phyloP scores from a whole-genome alignment of 805 yeast genomes.

The Saccharomycopsis malanga region DNA sequence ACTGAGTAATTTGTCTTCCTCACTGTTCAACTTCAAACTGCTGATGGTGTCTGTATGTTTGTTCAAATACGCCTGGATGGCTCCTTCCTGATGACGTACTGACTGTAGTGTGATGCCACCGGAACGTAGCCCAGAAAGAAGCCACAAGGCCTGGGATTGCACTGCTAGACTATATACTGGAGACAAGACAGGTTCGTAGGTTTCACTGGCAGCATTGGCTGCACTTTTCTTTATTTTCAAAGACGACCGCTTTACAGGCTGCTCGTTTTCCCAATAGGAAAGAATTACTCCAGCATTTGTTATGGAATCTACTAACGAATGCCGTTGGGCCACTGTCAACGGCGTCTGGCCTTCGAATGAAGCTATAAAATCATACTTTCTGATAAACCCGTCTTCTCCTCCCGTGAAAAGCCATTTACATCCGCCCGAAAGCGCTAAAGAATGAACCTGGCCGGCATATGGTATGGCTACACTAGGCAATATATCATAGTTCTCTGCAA shows the following conservation, averaged over 20 bases:
- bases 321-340: conserved; percentile 85
- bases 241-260: conserved; percentile 53
- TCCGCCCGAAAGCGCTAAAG: conserved; percentile 70
- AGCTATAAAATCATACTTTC: conserved; percentile 81
- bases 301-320: conserved; percentile 79
- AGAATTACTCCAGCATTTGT: conserved; percentile 74
- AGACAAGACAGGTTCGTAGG: conserved; percentile 51
- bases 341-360: conserved; percentile 84
- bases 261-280: conserved; percentile 95
- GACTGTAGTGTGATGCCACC: conserved; percentile 89
- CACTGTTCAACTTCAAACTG: conserved; percentile 52
- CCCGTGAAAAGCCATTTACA: conserved; percentile 88
- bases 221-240: conserved; percentile 27
- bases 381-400: conserved; percentile 89
- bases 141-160: conserved; percentile 77
- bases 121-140: conserved; percentile 68
- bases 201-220: conserved; percentile 25
- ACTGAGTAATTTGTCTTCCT: conserved; percentile 59
- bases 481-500: conserved; percentile 57
- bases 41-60: conserved; percentile 73
- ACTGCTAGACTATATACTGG: conserved; percentile 87
- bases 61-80: conserved; percentile 66
- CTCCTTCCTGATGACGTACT: conserved; percentile 75
- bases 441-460: conserved; percentile 68
- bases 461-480: conserved; percentile 86